Evolutionary conservation across 305 asterid genomes (phyloP).

Genomic region (Fraxinus dipetala): DNA sequence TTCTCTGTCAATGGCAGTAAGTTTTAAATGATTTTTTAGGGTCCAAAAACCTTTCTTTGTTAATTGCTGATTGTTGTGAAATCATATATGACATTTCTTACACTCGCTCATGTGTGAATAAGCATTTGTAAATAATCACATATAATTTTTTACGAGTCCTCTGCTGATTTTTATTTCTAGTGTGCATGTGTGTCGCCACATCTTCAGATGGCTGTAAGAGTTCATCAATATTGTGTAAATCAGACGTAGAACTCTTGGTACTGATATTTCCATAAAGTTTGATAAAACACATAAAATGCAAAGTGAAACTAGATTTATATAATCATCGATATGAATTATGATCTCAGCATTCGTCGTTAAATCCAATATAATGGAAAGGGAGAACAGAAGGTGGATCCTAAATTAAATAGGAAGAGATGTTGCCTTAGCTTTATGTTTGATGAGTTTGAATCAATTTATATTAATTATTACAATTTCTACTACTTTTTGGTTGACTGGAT

Average conservation of each 20-base stretch:
- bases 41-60: neutral
- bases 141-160: neutral
- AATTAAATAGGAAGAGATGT: neutral
- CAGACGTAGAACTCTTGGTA: neutral
- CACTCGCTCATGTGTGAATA: neutral
- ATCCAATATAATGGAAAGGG: neutral
- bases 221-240: neutral
- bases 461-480: neutral
- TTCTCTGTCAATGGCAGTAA: slow-evolving; percentile 90
- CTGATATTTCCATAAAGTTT: neutral
- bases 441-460: neutral
- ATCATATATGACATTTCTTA: neutral
- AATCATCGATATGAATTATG: neutral
- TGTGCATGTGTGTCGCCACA: neutral
- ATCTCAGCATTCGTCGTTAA: neutral
- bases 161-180: neutral
- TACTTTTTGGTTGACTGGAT: slow-evolving; percentile 6
- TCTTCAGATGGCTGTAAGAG: neutral
- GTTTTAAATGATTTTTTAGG: slow-evolving; percentile 22
- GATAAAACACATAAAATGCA: neutral
- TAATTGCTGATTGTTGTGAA: neutral
- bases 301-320: neutral
- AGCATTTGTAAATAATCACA: neutral
- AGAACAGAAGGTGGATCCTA: neutral
- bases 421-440: neutral